Evolutionary conservation across 163 green algal species (phyloP).

Genomic region (Scenedesmus sp.): DNA sequence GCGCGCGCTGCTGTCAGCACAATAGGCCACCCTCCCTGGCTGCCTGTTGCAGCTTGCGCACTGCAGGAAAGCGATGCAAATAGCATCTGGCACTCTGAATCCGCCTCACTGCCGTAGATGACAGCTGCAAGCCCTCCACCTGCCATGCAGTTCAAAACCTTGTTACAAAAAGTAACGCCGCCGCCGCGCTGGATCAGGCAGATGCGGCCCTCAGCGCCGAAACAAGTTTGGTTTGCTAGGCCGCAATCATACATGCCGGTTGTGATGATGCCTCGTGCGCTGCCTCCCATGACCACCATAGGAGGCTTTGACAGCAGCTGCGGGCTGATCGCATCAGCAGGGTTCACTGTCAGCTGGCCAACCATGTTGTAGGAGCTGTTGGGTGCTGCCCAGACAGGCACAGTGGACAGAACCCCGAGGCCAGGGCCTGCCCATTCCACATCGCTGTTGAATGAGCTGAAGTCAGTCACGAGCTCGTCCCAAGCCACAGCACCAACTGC

Average conservation of each 20-base stretch:
- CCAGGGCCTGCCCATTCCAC: constrained; percentile 30
- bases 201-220: not conserved
- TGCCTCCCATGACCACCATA: not conserved
- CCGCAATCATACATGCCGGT: not conserved
- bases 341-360: not conserved
- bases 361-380: not conserved
- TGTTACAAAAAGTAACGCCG: not conserved
- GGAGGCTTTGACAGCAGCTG: not conserved
- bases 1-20: not conserved
- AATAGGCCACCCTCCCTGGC: not conserved
- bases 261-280: not conserved
- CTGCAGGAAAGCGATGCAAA: not conserved
- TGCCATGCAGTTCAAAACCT: constrained; percentile 27
- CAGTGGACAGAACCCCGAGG: not conserved
- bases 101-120: not conserved
- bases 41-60: not conserved
- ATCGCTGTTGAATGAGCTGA: constrained; percentile 26
- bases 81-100: not conserved
- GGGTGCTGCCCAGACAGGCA: not conserved
- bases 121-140: constrained; percentile 13
- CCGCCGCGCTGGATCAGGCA: constrained; percentile 8
- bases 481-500: constrained; percentile 19
- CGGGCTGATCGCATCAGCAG: not conserved
- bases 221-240: not conserved
- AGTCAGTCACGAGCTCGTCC: not conserved